These are phyloP conservation scores for Naegleria fowleri DNA, from an alignment of 208 protist species.

Conservation along the genomic window DNA sequence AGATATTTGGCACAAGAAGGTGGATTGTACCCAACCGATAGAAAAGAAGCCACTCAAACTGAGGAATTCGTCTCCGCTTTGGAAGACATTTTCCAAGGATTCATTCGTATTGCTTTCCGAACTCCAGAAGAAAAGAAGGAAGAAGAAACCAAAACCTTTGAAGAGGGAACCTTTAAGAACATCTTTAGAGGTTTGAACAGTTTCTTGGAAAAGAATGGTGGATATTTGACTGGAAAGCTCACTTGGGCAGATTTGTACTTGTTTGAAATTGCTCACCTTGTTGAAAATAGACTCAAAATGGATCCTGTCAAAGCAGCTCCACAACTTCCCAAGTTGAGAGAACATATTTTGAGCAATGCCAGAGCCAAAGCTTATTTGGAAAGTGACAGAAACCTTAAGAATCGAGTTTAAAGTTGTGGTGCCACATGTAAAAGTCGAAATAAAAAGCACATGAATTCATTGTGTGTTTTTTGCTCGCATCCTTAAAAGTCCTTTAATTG, in stretches of 20 bases:
- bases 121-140: neutral
- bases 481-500: too few species aligned
- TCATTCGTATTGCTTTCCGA: neutral
- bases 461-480: too few species aligned
- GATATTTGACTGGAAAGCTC: neutral
- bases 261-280: neutral
- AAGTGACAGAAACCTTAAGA: neutral
- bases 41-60: neutral
- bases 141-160: neutral
- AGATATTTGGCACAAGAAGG: neutral
- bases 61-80: neutral
- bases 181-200: neutral
- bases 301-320: too few species aligned
- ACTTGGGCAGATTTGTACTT: neutral
- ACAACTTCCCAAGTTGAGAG: neutral
- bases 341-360: neutral
- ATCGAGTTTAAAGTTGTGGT: neutral
- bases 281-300: neutral
- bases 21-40: neutral
- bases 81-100: neutral
- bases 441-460: too few species aligned
- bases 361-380: neutral
- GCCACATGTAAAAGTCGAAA: too few species aligned
- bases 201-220: neutral
- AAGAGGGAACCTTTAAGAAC: neutral